These are phyloP conservation scores for Populus hybrid DNA, from an alignment of 441 rosid species.

Conservation along the genomic window DNA sequence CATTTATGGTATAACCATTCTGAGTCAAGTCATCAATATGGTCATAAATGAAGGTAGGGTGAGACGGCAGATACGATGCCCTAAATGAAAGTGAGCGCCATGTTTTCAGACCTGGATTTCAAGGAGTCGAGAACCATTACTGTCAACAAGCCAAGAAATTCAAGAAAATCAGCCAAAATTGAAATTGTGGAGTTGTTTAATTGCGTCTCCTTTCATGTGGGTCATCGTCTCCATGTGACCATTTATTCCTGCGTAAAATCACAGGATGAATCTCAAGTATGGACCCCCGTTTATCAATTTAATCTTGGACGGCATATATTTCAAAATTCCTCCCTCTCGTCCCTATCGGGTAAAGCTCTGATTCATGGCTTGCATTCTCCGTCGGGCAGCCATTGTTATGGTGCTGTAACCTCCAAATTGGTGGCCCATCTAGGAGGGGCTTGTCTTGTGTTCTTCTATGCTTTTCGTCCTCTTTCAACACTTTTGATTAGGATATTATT, in stretches of 20 bases:
- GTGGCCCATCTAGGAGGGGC: constrained; percentile 10
- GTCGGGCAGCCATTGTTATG: neutral
- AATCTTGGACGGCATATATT: neutral
- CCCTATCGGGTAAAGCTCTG: neutral
- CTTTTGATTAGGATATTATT: constrained; percentile 7
- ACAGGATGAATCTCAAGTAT: neutral
- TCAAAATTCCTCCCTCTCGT: neutral
- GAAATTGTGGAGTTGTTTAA: neutral
- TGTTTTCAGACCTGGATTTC: constrained; percentile 20
- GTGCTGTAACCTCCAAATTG: neutral
- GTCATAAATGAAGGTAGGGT: constrained; percentile 18
- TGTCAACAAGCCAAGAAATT: neutral
- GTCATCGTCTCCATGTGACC: constrained; percentile 29
- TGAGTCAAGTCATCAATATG: constrained; percentile 16
- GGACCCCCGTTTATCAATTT: neutral
- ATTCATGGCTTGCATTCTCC: neutral
- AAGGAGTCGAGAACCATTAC: constrained; percentile 5
- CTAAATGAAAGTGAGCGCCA: constrained; percentile 24
- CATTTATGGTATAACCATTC: constrained; percentile 6
- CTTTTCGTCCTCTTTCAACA: too few species aligned
- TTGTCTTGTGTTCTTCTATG: neutral
- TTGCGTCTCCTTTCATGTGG: constrained; percentile 6
- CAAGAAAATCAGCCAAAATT: neutral
- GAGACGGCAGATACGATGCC: constrained; percentile 18
- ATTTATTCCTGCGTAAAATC: constrained; percentile 15